Conservation (phyloP, 352 stramenopile genomes). For the Elongisporangium prolatum region DNA sequence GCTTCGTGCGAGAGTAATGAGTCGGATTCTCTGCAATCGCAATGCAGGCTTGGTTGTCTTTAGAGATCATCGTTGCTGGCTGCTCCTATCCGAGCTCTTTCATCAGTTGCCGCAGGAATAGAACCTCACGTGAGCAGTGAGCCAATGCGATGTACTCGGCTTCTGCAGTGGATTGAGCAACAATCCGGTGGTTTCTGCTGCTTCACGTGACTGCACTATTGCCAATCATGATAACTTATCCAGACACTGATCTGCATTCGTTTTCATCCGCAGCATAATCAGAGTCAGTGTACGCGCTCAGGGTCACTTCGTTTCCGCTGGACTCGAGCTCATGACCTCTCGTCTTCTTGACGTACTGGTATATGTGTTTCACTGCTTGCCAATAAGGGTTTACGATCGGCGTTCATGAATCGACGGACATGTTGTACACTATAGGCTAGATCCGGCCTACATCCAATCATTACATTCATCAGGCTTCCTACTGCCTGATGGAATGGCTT, state of each 20-base stretch:
- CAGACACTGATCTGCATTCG: too few species aligned
- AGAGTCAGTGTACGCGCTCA: conserved; percentile 3
- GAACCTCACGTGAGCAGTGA: too few species aligned
- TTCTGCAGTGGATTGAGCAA: too few species aligned
- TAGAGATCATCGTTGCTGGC: too few species aligned
- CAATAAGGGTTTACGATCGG: conserved; percentile 6
- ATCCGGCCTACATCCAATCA: conserved; percentile 13
- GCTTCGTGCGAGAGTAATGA: too few species aligned
- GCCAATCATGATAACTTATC: too few species aligned
- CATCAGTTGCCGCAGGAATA: conserved; percentile 10
- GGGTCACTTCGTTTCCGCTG: not conserved
- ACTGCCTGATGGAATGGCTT: conserved; percentile 15
- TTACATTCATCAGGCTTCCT: conserved; percentile 14
- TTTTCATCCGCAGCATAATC: conserved; percentile 4
- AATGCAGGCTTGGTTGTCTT: too few species aligned
- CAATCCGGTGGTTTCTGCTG: too few species aligned
- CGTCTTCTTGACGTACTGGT: conserved; percentile 9
- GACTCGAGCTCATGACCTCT: conserved; percentile 3
- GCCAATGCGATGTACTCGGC: too few species aligned
- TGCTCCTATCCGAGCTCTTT: conserved; percentile 8
- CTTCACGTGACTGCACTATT: too few species aligned
- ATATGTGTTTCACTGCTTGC: conserved; percentile 6
- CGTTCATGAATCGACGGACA: conserved; percentile 3
- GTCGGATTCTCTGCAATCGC: too few species aligned
- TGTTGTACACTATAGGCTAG: conserved; percentile 10